Evolutionary conservation across 306 rosid genomes (phyloP).

Genomic region (Prunus fruticosa): DNA sequence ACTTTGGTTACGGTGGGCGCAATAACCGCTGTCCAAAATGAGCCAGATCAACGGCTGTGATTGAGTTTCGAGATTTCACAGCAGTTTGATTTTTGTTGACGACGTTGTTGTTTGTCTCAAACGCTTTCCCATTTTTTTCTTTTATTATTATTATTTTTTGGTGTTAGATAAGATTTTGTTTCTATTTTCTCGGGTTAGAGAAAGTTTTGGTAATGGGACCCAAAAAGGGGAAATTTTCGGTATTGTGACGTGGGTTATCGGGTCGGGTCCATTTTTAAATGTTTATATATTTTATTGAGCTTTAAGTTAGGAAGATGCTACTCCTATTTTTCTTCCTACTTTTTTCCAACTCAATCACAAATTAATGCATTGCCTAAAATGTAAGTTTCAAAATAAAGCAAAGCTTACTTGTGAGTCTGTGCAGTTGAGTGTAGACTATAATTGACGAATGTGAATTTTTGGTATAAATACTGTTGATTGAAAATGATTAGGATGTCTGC

Average conservation of each 20-base stretch:
- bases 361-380: not conserved
- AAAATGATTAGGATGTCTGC: not conserved
- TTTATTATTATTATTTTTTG: not conserved
- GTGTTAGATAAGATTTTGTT: not conserved
- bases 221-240: not conserved
- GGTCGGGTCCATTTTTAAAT: not conserved
- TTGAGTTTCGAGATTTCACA: not conserved
- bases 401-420: not conserved
- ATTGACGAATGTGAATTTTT: not conserved
- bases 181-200: not conserved
- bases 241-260: not conserved
- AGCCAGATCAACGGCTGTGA: constrained; percentile 24
- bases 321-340: not conserved
- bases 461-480: not conserved
- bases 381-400: not conserved
- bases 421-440: not conserved
- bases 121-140: not conserved
- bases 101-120: not conserved
- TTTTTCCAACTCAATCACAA: not conserved
- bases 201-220: not conserved
- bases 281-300: not conserved
- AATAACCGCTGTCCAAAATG: constrained; percentile 20
- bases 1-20: constrained; percentile 7
- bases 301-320: constrained; percentile 9
- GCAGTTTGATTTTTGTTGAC: constrained; percentile 19